phyloP scores from a whole-genome alignment of 169 alveolate species.

The Besnoitia besnoiti region DNA sequence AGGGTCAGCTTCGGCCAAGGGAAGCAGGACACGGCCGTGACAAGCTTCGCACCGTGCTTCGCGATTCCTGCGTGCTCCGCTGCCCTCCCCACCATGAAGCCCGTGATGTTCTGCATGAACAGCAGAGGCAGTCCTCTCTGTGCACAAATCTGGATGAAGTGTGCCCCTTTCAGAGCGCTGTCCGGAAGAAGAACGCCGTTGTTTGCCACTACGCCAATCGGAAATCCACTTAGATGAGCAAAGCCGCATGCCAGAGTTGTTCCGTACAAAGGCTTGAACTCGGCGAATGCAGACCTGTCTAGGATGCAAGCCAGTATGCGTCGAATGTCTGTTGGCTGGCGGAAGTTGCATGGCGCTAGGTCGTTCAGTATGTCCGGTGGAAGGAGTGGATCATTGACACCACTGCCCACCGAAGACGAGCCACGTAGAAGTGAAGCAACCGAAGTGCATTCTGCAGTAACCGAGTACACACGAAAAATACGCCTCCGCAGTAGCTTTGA shows the following conservation, averaged over 20 bases:
- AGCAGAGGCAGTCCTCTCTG: slow-evolving; percentile 82
- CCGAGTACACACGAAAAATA: background rate
- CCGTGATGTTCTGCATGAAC: slow-evolving; percentile 84
- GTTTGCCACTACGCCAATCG: slow-evolving; percentile 84
- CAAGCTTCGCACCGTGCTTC: slow-evolving; percentile 90
- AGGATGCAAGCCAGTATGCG: slow-evolving; percentile 80
- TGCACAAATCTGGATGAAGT: slow-evolving; percentile 86
- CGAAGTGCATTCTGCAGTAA: background rate
- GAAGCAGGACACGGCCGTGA: slow-evolving; percentile 80
- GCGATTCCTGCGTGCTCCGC: slow-evolving; percentile 90
- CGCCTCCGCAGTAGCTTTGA: no score
- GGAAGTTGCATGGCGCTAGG: slow-evolving; percentile 75
- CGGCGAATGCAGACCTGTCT: slow-evolving; percentile 83
- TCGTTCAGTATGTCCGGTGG: slow-evolving; percentile 77
- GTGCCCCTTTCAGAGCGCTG: slow-evolving; percentile 87
- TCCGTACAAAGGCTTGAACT: slow-evolving; percentile 85
- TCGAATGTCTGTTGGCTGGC: slow-evolving; percentile 71
- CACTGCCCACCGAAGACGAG: slow-evolving; percentile 10
- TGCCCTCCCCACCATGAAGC: slow-evolving; percentile 84
- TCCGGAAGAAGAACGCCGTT: slow-evolving; percentile 87
- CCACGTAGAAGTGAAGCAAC: background rate
- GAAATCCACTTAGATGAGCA: slow-evolving; percentile 80
- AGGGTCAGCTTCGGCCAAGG: slow-evolving; percentile 86
- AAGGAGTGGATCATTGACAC: slow-evolving; percentile 79
- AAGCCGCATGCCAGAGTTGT: slow-evolving; percentile 81